A percentile compares a stretch with the other conserved stretches of the same genome.
Conservation (phyloP, 352 stramenopile genomes). For the Pythium oligandrum region DNA sequence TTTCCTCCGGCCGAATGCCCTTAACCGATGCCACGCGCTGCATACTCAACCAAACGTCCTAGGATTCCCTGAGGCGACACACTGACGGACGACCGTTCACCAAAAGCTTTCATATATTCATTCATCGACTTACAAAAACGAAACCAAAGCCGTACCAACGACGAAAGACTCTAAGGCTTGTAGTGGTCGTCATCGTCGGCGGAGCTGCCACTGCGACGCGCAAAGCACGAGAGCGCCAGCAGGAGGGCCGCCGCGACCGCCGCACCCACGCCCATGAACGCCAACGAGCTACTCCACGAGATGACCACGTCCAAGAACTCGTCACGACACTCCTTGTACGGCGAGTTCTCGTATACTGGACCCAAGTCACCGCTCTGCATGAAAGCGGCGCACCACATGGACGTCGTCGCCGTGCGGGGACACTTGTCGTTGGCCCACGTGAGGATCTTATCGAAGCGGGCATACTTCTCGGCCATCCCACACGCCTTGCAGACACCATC, state of each 20-base stretch:
- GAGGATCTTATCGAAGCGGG: constrained; percentile 64
- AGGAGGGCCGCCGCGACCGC: constrained; percentile 46
- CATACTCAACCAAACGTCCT: constrained; percentile 12
- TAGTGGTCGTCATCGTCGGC: constrained; percentile 6
- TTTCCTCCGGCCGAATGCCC: constrained; percentile 21
- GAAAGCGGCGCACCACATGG: constrained; percentile 59
- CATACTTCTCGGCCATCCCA: constrained; percentile 44
- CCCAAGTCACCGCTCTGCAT: constrained; percentile 36
- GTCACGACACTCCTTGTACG: constrained; percentile 66
- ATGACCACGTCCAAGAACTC: constrained; percentile 63
- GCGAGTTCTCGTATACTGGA: constrained; percentile 54
- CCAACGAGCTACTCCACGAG: constrained; percentile 57
- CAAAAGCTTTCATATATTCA: no score
- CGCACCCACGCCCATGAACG: constrained; percentile 42
- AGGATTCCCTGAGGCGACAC: no score
- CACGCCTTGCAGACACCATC: constrained; percentile 51
- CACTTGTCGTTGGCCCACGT: constrained; percentile 65
- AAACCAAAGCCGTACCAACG: no score
- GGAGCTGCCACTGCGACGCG: constrained; percentile 30
- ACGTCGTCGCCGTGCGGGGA: constrained; percentile 36
- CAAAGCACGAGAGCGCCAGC: constrained; percentile 55
- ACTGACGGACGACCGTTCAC: no score
- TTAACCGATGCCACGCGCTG: constrained; percentile 26
- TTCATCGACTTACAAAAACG: no score
- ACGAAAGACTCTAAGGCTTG: no score